Evolutionary conservation across 306 rosid species (phyloP), one percentile per base, ranked within the genome.

Genomic region (Echinosophora koreensis): DNA sequence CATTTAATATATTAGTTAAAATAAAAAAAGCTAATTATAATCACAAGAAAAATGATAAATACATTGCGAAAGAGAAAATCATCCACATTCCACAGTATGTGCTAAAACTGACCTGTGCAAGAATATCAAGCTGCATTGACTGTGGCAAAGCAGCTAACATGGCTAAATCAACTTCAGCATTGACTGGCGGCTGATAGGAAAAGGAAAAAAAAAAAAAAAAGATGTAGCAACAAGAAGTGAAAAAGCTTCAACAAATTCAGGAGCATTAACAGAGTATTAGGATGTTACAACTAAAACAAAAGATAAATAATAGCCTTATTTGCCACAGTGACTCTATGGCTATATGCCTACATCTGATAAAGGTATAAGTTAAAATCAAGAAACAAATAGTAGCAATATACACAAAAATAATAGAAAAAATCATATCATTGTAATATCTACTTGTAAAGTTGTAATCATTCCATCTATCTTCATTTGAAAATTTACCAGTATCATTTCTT

Each of bases 91-190:
- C 30, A 18, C 60, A 12, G n/a, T 37, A 57, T 47, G 57, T 13
- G 28, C 18, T 30, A 44, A 63, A 58, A 65, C 87, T 83, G 57
- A 90, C 98, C 92, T 92, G 96, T 10, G 86, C 90, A 80, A 94
- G 96, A 83, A 92, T 90, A 77, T 90, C 90, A 61, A 80, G 92
- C 85, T 92, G 98, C 89, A 94, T 84, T 28, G 97, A 94, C 63
- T 89, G 91, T 50, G 98, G 97, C 87, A 94, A 84, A 64, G 96
- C 89, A 83, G 94, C 98, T 74, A 94, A 88, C 32, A 90, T 90
- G 73, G 93, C 79, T 37, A 89, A 84, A 84, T 94, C 97, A 84
- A 92, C 87, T 79, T 87, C 89, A 14, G 80, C 90, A 51, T 80
- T 80, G 77, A 83, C 81, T 71, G 77, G 80, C 52, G 90, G 91